Conservation (phyloP, 345 rosid genomes). For the Eucalyptus pauciflora region DNA sequence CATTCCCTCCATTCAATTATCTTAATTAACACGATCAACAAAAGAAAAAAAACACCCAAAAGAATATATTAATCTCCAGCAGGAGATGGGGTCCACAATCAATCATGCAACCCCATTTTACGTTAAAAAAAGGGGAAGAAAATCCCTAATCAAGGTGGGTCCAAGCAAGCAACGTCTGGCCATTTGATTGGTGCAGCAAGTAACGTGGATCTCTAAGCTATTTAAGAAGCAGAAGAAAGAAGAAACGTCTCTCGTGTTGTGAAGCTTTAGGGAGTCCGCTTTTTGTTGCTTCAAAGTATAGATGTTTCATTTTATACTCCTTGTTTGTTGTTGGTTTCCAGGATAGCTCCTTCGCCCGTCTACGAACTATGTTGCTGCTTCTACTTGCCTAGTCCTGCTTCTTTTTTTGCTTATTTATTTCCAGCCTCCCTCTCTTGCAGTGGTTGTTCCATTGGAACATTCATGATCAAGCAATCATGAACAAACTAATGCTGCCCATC, state of each 20-base stretch:
- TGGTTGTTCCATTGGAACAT: background rate
- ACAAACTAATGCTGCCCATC: background rate
- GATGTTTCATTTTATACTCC: background rate
- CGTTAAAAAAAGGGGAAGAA: background rate
- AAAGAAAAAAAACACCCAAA: background rate
- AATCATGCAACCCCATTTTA: background rate
- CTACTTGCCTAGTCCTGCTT: background rate
- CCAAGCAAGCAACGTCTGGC: background rate
- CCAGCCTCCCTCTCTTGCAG: background rate
- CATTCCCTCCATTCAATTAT: background rate
- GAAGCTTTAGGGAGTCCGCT: background rate
- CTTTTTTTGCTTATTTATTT: background rate
- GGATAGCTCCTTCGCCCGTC: background rate
- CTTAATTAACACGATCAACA: background rate
- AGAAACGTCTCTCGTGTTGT: background rate
- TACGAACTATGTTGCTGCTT: background rate
- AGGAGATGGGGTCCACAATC: background rate
- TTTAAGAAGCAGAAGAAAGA: background rate
- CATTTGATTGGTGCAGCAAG: background rate
- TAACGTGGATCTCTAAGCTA: background rate
- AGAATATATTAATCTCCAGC: background rate
- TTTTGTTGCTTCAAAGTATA: background rate
- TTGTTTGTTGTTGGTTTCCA: background rate
- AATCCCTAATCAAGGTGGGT: background rate
- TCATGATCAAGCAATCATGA: background rate